Conservation (phyloP, 768 basidiomycete species). For the Termitomyces sp. region DNA sequence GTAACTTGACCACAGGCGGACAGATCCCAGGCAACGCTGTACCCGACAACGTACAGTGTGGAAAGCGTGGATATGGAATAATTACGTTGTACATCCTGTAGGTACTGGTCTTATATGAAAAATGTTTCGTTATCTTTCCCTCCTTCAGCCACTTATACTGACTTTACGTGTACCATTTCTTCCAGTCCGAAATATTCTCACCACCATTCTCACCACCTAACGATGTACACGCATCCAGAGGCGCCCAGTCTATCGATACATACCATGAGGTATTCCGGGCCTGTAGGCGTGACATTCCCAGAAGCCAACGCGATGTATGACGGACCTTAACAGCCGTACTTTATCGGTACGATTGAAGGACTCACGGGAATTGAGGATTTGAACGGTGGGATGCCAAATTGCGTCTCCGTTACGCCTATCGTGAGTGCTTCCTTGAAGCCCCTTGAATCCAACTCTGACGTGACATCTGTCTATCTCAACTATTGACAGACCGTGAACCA, state of each 20-base stretch:
- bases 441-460: neutral
- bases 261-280: conserved; percentile 53
- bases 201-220: conserved; percentile 50
- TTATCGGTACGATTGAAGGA: conserved; percentile 42
- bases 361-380: conserved; percentile 50
- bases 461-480: neutral
- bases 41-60: conserved; percentile 41
- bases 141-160: neutral
- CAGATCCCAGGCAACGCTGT: conserved; percentile 36
- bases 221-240: conserved; percentile 38
- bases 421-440: conserved; percentile 22
- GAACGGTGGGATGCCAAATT: conserved; percentile 53
- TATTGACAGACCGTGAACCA: conserved; percentile 36
- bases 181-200: conserved; percentile 41
- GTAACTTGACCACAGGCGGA: conserved; percentile 21
- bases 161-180: neutral
- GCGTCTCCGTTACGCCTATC: conserved; percentile 54
- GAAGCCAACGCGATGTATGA: conserved; percentile 45
- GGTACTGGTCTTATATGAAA: conserved; percentile 48
- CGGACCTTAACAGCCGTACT: conserved; percentile 49
- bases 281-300: conserved; percentile 51
- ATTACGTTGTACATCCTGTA: conserved; percentile 42
- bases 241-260: conserved; percentile 39
- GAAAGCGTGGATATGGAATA: conserved; percentile 41
- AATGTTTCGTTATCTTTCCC: conserved; percentile 27